A percentile compares a stretch with the other conserved stretches of the same genome.
Evolutionary conservation across 495 filamentous ascomycete genomes (phyloP).

Genomic region (Aspergillus panamensis): DNA sequence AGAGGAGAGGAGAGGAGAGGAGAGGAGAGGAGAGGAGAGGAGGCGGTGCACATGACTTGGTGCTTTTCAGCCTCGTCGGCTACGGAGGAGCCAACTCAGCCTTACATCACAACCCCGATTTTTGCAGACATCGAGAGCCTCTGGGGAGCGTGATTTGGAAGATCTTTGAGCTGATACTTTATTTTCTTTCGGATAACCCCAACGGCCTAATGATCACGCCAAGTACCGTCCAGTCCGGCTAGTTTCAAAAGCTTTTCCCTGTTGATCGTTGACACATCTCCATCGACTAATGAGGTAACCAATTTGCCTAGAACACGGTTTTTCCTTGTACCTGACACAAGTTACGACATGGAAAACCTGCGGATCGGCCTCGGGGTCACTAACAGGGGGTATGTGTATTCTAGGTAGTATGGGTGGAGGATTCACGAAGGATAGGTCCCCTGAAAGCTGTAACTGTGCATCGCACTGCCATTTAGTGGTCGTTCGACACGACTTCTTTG

Average conservation of each 20-base stretch:
- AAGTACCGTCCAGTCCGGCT: conserved; percentile 59
- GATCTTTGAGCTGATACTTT: conserved; percentile 23
- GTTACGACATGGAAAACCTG: conserved; percentile 64
- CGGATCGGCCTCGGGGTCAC: conserved; percentile 48
- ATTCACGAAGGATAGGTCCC: conserved; percentile 66
- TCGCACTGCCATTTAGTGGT: conserved; percentile 4
- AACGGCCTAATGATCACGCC: conserved; percentile 70
- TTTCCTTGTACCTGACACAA: conserved; percentile 47
- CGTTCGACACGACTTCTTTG: background rate
- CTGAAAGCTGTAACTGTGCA: conserved; percentile 31
- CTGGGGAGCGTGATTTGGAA: too few species aligned
- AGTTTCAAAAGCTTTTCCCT: conserved; percentile 11
- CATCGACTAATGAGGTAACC: conserved; percentile 13
- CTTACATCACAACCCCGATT: background rate
- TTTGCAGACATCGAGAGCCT: background rate
- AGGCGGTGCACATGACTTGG: background rate
- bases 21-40: too few species aligned
- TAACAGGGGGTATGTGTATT: conserved; percentile 54
- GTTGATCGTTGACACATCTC: background rate
- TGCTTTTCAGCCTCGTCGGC: background rate
- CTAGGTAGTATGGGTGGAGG: conserved; percentile 63
- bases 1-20: background rate
- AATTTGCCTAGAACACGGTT: conserved; percentile 23
- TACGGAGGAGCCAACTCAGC: background rate
- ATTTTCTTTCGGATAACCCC: conserved; percentile 33